Base-by-base conservation (phyloP, 768 basidiomycete species). In the Guyanaporus albipodus region DNA sequence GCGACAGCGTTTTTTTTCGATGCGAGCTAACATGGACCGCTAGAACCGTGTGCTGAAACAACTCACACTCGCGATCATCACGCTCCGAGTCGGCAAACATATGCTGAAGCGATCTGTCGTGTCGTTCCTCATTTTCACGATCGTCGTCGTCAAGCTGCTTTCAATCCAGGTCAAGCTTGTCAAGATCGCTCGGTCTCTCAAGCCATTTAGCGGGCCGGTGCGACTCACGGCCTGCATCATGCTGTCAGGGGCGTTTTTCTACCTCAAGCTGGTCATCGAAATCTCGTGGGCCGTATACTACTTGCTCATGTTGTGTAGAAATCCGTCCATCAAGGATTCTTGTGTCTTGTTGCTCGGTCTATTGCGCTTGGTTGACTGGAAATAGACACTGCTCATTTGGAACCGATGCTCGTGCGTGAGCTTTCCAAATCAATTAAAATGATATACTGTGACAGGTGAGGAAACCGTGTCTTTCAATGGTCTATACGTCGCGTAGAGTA, bases 361-460 rank as follows among this genome's bases (percentile, higher is more conserved):
- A 27, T 32, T 65, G 33, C 62, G 62, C 22, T 49, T 63, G 33
- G 40, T 63, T 10, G 62, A 63, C n/a, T 65, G 63, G 63, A 65
- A 52, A 54, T 63, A 62, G 49, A 56, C 3, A 23, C 28, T 1
- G 14, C n/a, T n/a, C n/a, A 15, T 39, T 46, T 14, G 10, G 21
- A 22, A 27, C 7, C 6, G 23, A 14, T 24, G 1, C 10, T 9
- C 28, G 28, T 12, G 10, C 14, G 28, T 0, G 28, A 28, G 28
- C 14, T 28, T n/a, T n/a, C n/a, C n/a, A n/a, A n/a, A n/a, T n/a
- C n/a, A n/a, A n/a, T n/a, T n/a, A n/a, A n/a, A n/a, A n/a, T n/a
- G n/a, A n/a, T n/a, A n/a, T n/a, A n/a, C n/a, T n/a, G n/a, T n/a
- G n/a, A n/a, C n/a, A n/a, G n/a, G n/a, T n/a, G n/a, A n/a, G n/a